Evolutionary conservation across 495 filamentous ascomycete genomes (phyloP).

Genomic region (Penicillium macrosclerotiorum): DNA sequence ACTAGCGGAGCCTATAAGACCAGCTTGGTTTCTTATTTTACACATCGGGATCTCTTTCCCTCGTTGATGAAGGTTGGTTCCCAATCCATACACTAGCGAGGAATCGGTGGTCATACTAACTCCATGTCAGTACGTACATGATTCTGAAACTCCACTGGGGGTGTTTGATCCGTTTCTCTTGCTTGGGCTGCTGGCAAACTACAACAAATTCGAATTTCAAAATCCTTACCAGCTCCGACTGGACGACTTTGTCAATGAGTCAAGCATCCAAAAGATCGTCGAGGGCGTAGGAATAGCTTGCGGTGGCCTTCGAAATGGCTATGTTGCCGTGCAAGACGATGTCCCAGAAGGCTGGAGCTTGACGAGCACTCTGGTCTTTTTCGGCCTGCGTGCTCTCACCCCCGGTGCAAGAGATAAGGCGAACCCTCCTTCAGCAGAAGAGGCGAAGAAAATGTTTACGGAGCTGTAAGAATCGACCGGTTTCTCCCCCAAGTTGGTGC

Average conservation of each 20-base stretch:
- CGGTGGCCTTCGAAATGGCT: slow-evolving; percentile 62
- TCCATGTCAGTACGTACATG: slow-evolving; percentile 74
- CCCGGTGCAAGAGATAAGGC: slow-evolving; percentile 58
- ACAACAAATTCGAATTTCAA: slow-evolving; percentile 99
- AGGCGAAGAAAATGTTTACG: slow-evolving; percentile 74
- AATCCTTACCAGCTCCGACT: slow-evolving; percentile 93
- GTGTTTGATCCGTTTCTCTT: slow-evolving; percentile 76
- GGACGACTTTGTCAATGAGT: slow-evolving; percentile 97
- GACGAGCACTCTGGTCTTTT: slow-evolving; percentile 73
- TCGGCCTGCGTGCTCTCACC: slow-evolving; percentile 77
- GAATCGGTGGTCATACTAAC: neutral
- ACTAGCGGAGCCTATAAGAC: slow-evolving; percentile 94
- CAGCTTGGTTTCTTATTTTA: slow-evolving; percentile 90
- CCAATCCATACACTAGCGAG: slow-evolving; percentile 11
- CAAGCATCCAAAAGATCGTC: slow-evolving; percentile 78
- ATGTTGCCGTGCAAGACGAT: slow-evolving; percentile 90
- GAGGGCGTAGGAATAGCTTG: slow-evolving; percentile 70
- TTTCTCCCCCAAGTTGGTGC: too few relatives aligned
- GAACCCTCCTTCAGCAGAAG: slow-evolving; percentile 60
- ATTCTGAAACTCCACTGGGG: slow-evolving; percentile 60
- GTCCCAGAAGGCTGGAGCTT: slow-evolving; percentile 88
- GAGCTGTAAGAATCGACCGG: slow-evolving; percentile 48
- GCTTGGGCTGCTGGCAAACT: slow-evolving; percentile 89
- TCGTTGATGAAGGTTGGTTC: slow-evolving; percentile 97
- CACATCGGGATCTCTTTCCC: slow-evolving; percentile 90